Conservation (phyloP, 164 flowering plant genomes). For the Magnolia sinica region DNA sequence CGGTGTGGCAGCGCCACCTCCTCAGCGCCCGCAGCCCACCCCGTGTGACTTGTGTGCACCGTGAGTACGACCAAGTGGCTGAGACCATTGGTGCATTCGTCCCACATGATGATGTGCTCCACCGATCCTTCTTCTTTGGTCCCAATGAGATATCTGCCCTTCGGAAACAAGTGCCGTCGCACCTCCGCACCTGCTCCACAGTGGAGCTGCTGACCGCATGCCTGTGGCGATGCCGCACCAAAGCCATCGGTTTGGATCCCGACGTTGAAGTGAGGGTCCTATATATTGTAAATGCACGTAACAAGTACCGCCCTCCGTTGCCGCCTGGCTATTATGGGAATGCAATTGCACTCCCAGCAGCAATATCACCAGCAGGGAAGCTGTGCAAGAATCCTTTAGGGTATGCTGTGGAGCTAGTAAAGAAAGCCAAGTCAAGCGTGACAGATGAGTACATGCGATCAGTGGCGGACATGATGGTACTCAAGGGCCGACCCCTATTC, state of each 20-base stretch:
- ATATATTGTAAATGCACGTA: slow-evolving; percentile 16
- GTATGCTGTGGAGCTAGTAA: slow-evolving; percentile 25
- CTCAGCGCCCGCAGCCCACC: slow-evolving; percentile 26
- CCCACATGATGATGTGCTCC: slow-evolving; percentile 17
- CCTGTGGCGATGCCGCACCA: slow-evolving; percentile 33
- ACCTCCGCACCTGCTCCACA: slow-evolving; percentile 6
- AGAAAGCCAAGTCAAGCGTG: slow-evolving; percentile 18
- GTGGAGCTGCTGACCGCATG: slow-evolving; percentile 28
- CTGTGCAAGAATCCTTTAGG: slow-evolving; percentile 13
- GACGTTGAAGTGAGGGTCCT: slow-evolving; percentile 20
- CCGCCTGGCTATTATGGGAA: slow-evolving; percentile 30
- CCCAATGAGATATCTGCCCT: slow-evolving; percentile 15
- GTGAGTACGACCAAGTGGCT: slow-evolving; percentile 16
- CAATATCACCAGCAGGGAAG: slow-evolving; percentile 14
- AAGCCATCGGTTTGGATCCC: slow-evolving; percentile 18
- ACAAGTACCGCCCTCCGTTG: slow-evolving; percentile 5
- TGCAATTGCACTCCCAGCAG: slow-evolving; percentile 17
- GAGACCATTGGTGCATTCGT: slow-evolving; percentile 11
- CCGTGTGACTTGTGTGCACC: slow-evolving; percentile 16
- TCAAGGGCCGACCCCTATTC: slow-evolving; percentile 24
- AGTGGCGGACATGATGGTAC: slow-evolving; percentile 24
- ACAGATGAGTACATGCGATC: slow-evolving; percentile 30
- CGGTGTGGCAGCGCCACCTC: slow-evolving; percentile 23
- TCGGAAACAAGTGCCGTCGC: slow-evolving; percentile 4
- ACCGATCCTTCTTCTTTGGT: slow-evolving; percentile 27